Percentiles rank a stretch among this genome's conserved stretches.
Conservation (phyloP, 139 green algal species). For the Zygnema circumcarinatum region DNA sequence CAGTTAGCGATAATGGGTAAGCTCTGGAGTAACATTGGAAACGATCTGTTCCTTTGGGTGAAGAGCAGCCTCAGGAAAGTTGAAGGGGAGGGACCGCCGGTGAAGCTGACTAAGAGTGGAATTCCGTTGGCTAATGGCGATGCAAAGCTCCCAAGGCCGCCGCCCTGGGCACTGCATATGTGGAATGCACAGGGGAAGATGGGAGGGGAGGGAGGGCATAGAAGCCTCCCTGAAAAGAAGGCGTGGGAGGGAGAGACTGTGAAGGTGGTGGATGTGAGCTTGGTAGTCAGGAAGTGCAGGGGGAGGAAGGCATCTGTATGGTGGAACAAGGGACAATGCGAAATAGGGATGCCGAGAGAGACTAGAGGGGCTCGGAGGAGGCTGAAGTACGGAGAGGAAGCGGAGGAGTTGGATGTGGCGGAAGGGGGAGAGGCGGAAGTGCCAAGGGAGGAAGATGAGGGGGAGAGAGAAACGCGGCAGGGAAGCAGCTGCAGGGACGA, state of each 20-base stretch:
- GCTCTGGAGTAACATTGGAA: no score
- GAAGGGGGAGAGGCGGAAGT: neutral
- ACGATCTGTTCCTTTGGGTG: no score
- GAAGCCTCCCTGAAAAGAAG: neutral
- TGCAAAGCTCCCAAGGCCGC: constrained; percentile 32
- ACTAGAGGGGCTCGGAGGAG: neutral
- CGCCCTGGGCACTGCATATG: constrained; percentile 52
- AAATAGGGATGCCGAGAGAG: neutral
- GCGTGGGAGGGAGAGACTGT: neutral
- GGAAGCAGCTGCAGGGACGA: neutral
- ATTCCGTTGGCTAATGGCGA: constrained; percentile 44
- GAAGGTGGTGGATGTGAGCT: constrained; percentile 13
- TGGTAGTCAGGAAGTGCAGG: constrained; percentile 13
- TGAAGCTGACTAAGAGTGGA: constrained; percentile 8
- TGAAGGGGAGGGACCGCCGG: neutral
- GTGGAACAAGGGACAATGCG: neutral
- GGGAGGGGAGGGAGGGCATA: neutral
- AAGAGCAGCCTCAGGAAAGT: neutral
- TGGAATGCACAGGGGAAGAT: constrained; percentile 21
- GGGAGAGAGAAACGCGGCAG: constrained; percentile 6
- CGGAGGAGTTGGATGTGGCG: neutral
- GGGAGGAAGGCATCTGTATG: neutral
- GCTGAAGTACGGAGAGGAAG: neutral
- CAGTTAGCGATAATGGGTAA: no score
- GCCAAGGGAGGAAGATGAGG: neutral